Base-by-base conservation (phyloP, 2,329 filamentous ascomycete species). In the Pseudogymnoascus sp. region DNA sequence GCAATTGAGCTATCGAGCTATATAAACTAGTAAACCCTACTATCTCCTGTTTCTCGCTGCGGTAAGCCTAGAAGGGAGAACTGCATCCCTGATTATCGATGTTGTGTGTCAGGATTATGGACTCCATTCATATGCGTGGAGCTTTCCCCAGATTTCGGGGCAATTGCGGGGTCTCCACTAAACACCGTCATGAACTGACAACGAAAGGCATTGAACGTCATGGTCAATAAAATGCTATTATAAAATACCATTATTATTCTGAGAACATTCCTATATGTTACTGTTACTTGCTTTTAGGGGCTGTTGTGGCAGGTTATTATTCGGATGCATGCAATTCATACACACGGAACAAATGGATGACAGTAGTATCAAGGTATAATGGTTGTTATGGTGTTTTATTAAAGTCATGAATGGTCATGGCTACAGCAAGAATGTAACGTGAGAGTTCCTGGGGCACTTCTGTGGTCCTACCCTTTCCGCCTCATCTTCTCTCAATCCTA, bases 111-210 rank as follows among this genome's bases (percentile, higher is more conserved):
- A 21, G 51, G 51, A 19, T 57, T 57, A 34, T 36, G 16, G 51
- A 57, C 51, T 34, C 51, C 6, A 5, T 21, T 51, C 10, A 21
- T 34, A 3, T 57, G 51, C 51, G 51, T 57, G n/a, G 28, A 57
- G 51, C 51, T 57, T 57, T 57, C 51, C 51, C 51, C 51, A 36
- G 51, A 36, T 57, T 57, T 57, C 51, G 51, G 51, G 10, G 28
- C 51, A 57, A 34, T 57, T 34, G 51, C 51, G 51, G 51, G n/a
- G 51, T 57, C 51, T n/a, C 51, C 51, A 34, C 51, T 54, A 31
- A 57, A 57, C 21, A 36, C 16, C n/a, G 2, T 16, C 48, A 57
- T 13, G n/a, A 57, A 21, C 51, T 34, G 28, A 57, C 28, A 14
- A 57, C 28, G n/a, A 57, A 36, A 36, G 28, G 11, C 16, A 13